Base-by-base conservation (phyloP, 1,139 yeast species). In the Scheffersomyces insectosa region DNA sequence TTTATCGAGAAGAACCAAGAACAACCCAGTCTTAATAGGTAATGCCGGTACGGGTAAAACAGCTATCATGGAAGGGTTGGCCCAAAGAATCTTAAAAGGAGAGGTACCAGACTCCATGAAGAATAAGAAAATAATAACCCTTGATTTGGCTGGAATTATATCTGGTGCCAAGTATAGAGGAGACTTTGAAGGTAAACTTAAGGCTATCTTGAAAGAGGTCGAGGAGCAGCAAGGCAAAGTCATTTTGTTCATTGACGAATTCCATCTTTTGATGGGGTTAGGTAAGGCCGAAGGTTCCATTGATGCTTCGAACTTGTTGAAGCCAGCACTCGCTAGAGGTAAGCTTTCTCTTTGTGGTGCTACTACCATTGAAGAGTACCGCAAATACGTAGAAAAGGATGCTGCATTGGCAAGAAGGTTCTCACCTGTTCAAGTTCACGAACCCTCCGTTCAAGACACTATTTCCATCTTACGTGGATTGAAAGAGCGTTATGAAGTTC, bases 31-130 rank as follows among this genome's bases (percentile, higher is more conserved):
- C 0, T 66, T 93, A 41, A 89, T 91, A 41, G 99, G 98, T 48
- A 83, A 88, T 51, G 98, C 99, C 1, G 99, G 99, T 67, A 95
- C 96, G 0, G 99, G 99, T 68, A 93, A 93, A 65, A 93, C 98
- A 0, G 95, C 97, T 5, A 83, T 93, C 42, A 86, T 93, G 82
- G 99, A 93, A 63, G 99, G 98, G 0, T 73, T 93, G 40, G 98
- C 98, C 0, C 98, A 93, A 65, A 70, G 97, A 55, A 90, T 93
- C 43, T 82, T 88, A 12, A 82, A 87, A 45, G 93, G 93, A 8
- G 96, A 90, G 58, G 99, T 93, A 1, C 99, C 99, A 0, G 98
- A 93, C 48, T 81, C 90, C 40, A 83, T 93, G 85, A 88, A 88
- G 59, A 82, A 86, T 45, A 91, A 93, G 63, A 79, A 82, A 49